Base-by-base conservation (phyloP, 164 flowering plant genomes). In the Sextonia rubra region DNA sequence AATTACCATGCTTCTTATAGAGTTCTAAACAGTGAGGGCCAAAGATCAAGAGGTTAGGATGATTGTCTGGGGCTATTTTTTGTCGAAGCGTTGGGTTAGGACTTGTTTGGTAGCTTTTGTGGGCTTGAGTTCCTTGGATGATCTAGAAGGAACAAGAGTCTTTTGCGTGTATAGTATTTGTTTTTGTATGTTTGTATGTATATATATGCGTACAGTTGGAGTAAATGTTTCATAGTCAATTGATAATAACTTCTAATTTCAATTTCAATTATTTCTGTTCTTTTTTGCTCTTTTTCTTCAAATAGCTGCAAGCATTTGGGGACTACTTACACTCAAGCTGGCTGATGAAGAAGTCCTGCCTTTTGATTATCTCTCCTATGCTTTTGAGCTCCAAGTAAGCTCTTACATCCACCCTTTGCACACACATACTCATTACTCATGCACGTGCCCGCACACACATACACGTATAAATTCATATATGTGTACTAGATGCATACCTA, bases 291-390 rank as follows among this genome's bases (percentile, higher is more conserved):
- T 30, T 69, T 64, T 44, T 68, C 32, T 11, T 48, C 18, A 3
- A 71, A 74, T 84, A 90, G 91, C 76, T 64, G 86, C 92, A 70
- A 89, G 88, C 80, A 75, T 89, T 25, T 87, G 91, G 90, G 96
- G 91, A 71, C 76, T 85, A 62, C 80, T 89, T 30, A 91, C 93
- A 72, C 90, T 91, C 72, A 84, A 75, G 55, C 86, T 89, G 20
- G 91, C 91, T 61, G 93, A 89, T 69, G 86, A 83, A 25, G 84
- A 84, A 77, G 47, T 86, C 75, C 68, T 91, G 75, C 93, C 96
- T 68, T 89, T 88, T 60, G 78, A 91, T 72, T 91, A 89, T 73
- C 72, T 79, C 24, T 77, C 87, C 47, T 89, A 91, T 71, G 90
- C 88, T 14, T 12, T 47, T 23, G 96, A 89, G 73, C 91, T 91